These are phyloP conservation scores for Takashimella koratensis DNA, from an alignment of 1,284 basidiomycete species.

Conservation along the genomic window DNA sequence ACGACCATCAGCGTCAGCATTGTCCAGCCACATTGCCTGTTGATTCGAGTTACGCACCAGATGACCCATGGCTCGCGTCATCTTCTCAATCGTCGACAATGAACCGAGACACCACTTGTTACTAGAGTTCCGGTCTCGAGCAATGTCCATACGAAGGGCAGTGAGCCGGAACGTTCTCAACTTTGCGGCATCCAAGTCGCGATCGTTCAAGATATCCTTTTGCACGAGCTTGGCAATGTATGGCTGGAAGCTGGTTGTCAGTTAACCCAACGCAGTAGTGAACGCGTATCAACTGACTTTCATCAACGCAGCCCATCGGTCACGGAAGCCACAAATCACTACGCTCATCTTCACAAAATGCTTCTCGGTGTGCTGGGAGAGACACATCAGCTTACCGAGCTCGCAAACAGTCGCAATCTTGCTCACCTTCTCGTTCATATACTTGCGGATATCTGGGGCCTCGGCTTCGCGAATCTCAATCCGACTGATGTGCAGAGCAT, in stretches of 20 bases:
- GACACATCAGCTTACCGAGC: not conserved
- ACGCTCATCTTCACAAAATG: conserved; percentile 68
- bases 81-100: conserved; percentile 42
- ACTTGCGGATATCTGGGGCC: conserved; percentile 80
- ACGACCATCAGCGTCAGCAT: not conserved
- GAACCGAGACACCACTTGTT: conserved; percentile 29
- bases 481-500: conserved; percentile 90
- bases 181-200: conserved; percentile 39
- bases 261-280: not conserved
- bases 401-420: not conserved
- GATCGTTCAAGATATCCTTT: conserved; percentile 35
- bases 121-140: conserved; percentile 18
- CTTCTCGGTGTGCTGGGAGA: conserved; percentile 43
- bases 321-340: conserved; percentile 36
- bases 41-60: conserved; percentile 55
- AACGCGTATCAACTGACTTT: conserved; percentile 54
- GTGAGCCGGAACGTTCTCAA: conserved; percentile 41
- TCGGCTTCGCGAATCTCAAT: conserved; percentile 94
- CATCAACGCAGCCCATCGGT: conserved; percentile 60
- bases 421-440: conserved; percentile 80
- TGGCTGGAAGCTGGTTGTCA: conserved; percentile 27
- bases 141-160: conserved; percentile 35
- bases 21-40: too few relatives aligned
- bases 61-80: conserved; percentile 77
- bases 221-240: conserved; percentile 38